A percentile compares a stretch with the other conserved stretches of the same genome.
phyloP scores from a whole-genome alignment of 495 filamentous ascomycete genomes.

The Extremus antarcticus region DNA sequence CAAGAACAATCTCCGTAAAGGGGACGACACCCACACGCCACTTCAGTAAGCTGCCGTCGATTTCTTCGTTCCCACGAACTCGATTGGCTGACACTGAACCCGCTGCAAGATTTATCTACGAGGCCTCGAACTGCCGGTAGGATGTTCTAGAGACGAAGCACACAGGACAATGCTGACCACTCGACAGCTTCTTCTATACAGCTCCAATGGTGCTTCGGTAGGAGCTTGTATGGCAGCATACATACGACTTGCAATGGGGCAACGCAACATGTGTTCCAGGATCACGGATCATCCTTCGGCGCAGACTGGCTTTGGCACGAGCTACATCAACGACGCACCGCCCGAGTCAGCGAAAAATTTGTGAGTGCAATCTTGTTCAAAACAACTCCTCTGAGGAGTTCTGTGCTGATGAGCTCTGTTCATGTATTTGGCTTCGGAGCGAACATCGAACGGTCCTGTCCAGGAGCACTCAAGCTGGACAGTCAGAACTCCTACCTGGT shows the following conservation, averaged over 20 bases:
- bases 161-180: neutral
- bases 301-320: neutral
- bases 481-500: no score
- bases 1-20: constrained; percentile 22
- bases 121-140: constrained; percentile 27
- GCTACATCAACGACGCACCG: neutral
- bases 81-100: neutral
- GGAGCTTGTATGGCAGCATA: constrained; percentile 25
- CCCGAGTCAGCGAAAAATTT: neutral
- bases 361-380: no score
- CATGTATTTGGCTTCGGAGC: no score
- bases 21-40: constrained; percentile 21
- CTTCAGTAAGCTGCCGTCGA: constrained; percentile 15
- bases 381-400: no score
- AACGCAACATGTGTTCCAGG: constrained; percentile 4
- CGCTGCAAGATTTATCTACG: constrained; percentile 22
- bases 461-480: neutral
- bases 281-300: neutral
- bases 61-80: neutral
- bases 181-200: constrained; percentile 24
- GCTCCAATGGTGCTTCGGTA: constrained; percentile 24
- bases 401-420: no score
- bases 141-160: no score
- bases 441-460: neutral
- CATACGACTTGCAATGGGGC: constrained; percentile 17